phyloP scores from a whole-genome alignment of 352 stramenopile genomes.

The Pythium monospermum region DNA sequence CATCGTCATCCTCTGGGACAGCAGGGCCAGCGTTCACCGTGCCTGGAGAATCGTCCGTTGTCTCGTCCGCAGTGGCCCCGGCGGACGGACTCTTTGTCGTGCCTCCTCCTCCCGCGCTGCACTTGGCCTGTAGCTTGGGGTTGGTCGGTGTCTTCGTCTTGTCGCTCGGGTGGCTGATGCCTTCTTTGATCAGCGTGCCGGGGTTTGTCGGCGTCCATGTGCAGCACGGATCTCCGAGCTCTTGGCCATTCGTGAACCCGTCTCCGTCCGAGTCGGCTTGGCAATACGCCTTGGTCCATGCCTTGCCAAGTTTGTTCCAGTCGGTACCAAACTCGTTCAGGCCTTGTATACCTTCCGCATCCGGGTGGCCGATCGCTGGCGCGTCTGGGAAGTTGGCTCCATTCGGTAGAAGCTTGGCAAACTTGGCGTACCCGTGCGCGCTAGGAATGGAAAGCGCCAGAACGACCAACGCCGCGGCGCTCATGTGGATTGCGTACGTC shows the following conservation, averaged over 20 bases:
- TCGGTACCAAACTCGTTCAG: constrained; percentile 36
- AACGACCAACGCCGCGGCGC: neutral
- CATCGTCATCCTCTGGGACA: constrained; percentile 45
- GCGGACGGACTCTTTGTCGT: neutral
- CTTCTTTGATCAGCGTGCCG: constrained; percentile 42
- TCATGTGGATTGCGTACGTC: no score
- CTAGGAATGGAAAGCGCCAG: neutral
- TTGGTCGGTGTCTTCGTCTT: constrained; percentile 49
- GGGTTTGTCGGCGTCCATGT: constrained; percentile 36
- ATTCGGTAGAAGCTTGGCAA: constrained; percentile 26
- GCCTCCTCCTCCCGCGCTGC: constrained; percentile 16
- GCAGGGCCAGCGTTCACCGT: constrained; percentile 25
- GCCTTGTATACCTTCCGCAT: constrained; percentile 20
- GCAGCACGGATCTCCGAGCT: constrained; percentile 41
- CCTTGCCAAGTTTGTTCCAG: constrained; percentile 25
- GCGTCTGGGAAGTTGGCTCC: constrained; percentile 19
- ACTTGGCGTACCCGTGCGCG: constrained; percentile 22
- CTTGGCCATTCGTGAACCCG: constrained; percentile 37
- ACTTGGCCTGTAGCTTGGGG: constrained; percentile 41
- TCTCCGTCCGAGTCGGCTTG: constrained; percentile 34
- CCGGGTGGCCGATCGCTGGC: constrained; percentile 29
- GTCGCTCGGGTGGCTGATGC: constrained; percentile 58
- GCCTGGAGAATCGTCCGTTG: constrained; percentile 5
- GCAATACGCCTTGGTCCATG: constrained; percentile 33
- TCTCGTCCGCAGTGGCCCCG: neutral